Evolutionary conservation across 768 basidiomycete genomes (phyloP), one percentile per base, ranked within the genome.

Genomic region (Hortiboletus flavorubellus): DNA sequence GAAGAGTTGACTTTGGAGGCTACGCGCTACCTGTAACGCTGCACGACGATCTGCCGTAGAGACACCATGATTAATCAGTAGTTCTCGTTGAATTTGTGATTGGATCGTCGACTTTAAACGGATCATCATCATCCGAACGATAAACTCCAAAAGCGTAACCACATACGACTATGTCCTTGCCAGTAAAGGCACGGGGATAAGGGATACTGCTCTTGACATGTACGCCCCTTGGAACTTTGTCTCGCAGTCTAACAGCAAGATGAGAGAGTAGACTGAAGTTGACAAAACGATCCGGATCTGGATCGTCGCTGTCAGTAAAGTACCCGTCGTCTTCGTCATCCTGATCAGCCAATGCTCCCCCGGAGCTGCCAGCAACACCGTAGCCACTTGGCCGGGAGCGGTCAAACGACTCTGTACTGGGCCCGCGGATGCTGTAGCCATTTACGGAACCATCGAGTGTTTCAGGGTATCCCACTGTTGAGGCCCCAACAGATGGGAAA

Each of bases 171-270:
- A 96, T 85, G 64, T 98, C 93, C 64, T 91, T 91, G 7, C 96
- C 96, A 3, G 96, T 98, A 62, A 98, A 98, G 21, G 91, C 89
- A 4, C 84, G 78, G 5, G 87, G 89, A 68, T 96, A 96, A 3
- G 91, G 89, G 40, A 98, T 91, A 52, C 93, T 90, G 8, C 92
- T 93, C 74, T 98, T 97, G 57, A 92, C 89, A 63, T 97, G 95
- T 8, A 82, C 84, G 8, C 85, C 86, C 51, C 91, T 80, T 4
- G 90, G 91, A 3, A 98, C 91, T 67, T 91, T 89, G 72, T 98
- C 95, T 52, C 89, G 81, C 53, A 98, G 73, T 67, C 91, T 86
- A 35, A 95, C 87, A 2, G 93, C 94, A 45, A 97, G 82, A 68
- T 99, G 89, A 33, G 86, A 89, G 53, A 98, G 77, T 42, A 97